Conservation (phyloP, 139 green algal species). For the Astrephomene gubernaculifera region DNA sequence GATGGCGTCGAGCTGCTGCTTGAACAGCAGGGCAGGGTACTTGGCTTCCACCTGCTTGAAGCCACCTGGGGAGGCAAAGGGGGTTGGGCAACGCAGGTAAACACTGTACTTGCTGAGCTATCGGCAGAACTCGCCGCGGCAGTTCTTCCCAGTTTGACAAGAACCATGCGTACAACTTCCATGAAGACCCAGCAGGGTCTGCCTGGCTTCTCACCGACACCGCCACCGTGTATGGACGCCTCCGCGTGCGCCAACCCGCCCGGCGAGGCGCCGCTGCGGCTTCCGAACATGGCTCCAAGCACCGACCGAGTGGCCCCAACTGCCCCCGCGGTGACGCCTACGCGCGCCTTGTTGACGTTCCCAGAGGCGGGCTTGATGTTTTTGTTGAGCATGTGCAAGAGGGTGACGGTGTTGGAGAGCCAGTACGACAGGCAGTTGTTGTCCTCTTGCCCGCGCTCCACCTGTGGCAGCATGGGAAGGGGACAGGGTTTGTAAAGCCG, state of each 20-base stretch:
- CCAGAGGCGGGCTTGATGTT: conserved; percentile 90
- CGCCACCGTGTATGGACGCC: conserved; percentile 89
- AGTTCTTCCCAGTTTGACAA: no score
- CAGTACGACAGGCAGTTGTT: conserved; percentile 94
- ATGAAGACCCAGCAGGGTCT: no score
- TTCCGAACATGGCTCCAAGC: conserved; percentile 60
- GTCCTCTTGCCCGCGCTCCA: conserved; percentile 91
- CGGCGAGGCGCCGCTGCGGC: conserved; percentile 33
- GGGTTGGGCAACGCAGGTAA: no score
- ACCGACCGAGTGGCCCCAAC: conserved; percentile 51
- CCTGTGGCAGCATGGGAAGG: conserved; percentile 62
- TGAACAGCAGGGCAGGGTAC: conserved; percentile 99
- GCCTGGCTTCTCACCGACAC: conserved; percentile 76
- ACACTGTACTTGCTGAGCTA: no score
- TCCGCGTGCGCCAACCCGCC: conserved; percentile 59
- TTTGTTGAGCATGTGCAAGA: conserved; percentile 96
- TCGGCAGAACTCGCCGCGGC: no score
- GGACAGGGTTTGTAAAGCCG: no score
- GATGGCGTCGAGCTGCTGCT: conserved; percentile 98
- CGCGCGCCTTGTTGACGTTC: conserved; percentile 74
- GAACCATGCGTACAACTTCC: no score
- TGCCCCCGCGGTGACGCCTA: conserved; percentile 11
- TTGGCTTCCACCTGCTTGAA: conserved; percentile 96
- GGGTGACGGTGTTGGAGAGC: conserved; percentile 95
- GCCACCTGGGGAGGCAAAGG: conserved; percentile 48